A percentile compares a stretch with the other conserved stretches of the same genome.
These are phyloP conservation scores for Verticillium albo-atrum DNA, from an alignment of 2,329 filamentous ascomycete genomes.

Conservation along the genomic window DNA sequence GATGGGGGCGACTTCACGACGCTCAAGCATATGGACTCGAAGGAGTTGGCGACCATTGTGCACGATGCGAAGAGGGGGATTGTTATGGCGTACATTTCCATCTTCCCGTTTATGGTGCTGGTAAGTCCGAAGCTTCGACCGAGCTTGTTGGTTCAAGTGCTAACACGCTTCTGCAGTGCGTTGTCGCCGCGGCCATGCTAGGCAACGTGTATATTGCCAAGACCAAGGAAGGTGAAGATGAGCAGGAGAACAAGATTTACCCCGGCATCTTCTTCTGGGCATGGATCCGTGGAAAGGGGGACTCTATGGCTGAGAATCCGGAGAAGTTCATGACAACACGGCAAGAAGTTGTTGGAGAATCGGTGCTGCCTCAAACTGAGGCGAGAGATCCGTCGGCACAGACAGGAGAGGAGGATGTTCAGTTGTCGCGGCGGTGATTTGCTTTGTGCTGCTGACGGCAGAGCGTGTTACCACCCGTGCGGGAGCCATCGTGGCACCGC, in stretches of 20 bases:
- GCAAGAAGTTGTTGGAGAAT: neutral
- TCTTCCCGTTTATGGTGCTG: constrained; percentile 52
- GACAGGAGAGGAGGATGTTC: neutral
- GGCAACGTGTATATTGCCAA: constrained; percentile 27
- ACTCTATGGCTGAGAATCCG: neutral
- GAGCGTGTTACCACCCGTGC: neutral
- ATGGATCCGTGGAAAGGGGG: constrained; percentile 10
- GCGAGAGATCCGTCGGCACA: neutral
- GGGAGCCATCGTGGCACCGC: neutral
- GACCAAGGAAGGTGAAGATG: constrained; percentile 18
- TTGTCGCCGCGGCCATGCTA: constrained; percentile 20
- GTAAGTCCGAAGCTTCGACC: constrained; percentile 17
- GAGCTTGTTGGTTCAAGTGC: neutral
- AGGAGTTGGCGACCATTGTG: constrained; percentile 30
- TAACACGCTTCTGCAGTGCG: constrained; percentile 13
- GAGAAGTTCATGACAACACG: neutral
- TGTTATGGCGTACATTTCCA: constrained; percentile 60
- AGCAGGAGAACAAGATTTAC: constrained; percentile 19
- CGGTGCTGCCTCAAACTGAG: neutral
- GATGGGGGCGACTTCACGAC: constrained; percentile 25
- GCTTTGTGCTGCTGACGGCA: neutral
- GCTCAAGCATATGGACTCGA: constrained; percentile 27
- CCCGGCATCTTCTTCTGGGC: constrained; percentile 24
- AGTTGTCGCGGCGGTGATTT: neutral
- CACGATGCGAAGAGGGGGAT: constrained; percentile 49